Evolutionary conservation across 1,139 yeast species (phyloP).

Genomic region (Sugiyamaella japonica): DNA sequence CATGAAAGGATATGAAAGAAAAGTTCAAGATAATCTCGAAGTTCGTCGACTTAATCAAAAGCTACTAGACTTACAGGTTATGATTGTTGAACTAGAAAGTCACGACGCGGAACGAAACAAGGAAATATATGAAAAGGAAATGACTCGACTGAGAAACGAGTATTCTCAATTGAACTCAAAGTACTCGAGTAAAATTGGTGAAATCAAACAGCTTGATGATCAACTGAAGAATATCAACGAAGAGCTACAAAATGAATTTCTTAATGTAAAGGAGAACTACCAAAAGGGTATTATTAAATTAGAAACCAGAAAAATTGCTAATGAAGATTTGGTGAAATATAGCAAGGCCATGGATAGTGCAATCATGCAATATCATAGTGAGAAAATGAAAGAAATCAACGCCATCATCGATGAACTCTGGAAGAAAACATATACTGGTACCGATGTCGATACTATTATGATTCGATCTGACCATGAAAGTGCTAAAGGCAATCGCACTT

Average conservation of each 20-base stretch:
- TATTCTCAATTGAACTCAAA: constrained; percentile 62
- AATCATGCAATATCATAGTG: constrained; percentile 87
- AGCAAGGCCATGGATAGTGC: constrained; percentile 88
- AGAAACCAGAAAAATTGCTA: constrained; percentile 75
- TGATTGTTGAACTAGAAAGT: constrained; percentile 49
- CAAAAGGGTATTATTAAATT: constrained; percentile 72
- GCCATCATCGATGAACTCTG: constrained; percentile 84
- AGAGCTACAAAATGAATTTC: constrained; percentile 71
- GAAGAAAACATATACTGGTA: constrained; percentile 92
- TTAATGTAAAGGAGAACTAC: constrained; percentile 61
- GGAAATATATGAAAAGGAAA: constrained; percentile 61
- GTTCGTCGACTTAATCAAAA: constrained; percentile 46
- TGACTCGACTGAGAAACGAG: constrained; percentile 53
- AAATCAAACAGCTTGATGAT: constrained; percentile 76
- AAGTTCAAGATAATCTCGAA: constrained; percentile 56
- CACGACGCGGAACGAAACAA: constrained; percentile 66
- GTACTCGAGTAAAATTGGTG: constrained; percentile 81
- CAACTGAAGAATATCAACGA: constrained; percentile 57
- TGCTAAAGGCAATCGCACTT: constrained; percentile 59
- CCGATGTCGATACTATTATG: constrained; percentile 90
- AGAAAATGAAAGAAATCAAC: constrained; percentile 93
- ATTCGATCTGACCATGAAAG: constrained; percentile 76
- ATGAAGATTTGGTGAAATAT: constrained; percentile 80
- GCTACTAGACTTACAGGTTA: constrained; percentile 39
- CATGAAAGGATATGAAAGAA: constrained; percentile 54